Percentiles rank a stretch among this genome's conserved stretches.
phyloP scores from a whole-genome alignment of 2,329 filamentous ascomycete species.

The Cercospora zeina region DNA sequence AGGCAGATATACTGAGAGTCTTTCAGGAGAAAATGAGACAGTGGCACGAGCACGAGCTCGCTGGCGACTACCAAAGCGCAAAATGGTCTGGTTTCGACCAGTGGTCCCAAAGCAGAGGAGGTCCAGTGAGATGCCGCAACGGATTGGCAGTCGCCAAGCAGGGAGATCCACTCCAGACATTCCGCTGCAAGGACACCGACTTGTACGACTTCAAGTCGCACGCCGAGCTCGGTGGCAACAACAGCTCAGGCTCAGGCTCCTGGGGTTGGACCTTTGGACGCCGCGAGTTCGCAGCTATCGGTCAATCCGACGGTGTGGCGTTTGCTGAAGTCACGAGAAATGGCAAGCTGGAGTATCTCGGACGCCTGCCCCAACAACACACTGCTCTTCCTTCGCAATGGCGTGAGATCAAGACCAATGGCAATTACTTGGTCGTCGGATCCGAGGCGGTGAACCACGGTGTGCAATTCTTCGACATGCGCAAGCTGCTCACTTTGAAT shows the following conservation, averaged over 20 bases:
- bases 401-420: conserved; percentile 55
- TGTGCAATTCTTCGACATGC: conserved; percentile 65
- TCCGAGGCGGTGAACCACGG: conserved; percentile 54
- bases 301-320: conserved; percentile 57
- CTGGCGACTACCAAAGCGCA: conserved; percentile 31
- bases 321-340: conserved; percentile 56
- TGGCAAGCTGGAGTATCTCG: conserved; percentile 56
- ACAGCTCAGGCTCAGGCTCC: conserved; percentile 48
- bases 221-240: conserved; percentile 53
- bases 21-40: conserved; percentile 16
- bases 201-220: conserved; percentile 57
- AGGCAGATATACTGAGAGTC: not conserved
- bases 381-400: conserved; percentile 51
- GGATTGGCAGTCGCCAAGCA: conserved; percentile 50
- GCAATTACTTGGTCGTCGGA: conserved; percentile 49
- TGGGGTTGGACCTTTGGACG: conserved; percentile 58
- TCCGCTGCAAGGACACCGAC: conserved; percentile 35
- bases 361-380: conserved; percentile 53
- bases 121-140: conserved; percentile 42
- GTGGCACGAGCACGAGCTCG: conserved; percentile 31
- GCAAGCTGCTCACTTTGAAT: conserved; percentile 55
- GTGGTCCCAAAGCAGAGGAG: conserved; percentile 23
- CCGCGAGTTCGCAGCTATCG: conserved; percentile 58
- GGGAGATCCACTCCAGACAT: conserved; percentile 52
- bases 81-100: conserved; percentile 19